Percentiles rank a stretch among this genome's conserved stretches.
Evolutionary conservation across 2,329 filamentous ascomycete species (phyloP).

Genomic region (Mycogone perniciosa): DNA sequence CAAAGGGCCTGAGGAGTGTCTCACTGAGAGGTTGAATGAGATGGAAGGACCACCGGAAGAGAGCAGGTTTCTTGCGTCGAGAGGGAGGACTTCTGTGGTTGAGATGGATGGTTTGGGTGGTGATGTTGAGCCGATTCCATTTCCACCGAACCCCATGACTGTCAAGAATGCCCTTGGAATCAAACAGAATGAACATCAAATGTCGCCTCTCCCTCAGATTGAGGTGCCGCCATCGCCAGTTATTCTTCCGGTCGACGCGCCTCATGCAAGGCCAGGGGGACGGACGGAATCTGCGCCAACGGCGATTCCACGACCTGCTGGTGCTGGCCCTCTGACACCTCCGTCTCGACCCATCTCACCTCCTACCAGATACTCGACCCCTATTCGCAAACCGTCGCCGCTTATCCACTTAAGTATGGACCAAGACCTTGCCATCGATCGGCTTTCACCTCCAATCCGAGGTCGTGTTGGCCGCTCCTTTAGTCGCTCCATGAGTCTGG

Average conservation of each 20-base stretch:
- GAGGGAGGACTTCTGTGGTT: constrained; percentile 23
- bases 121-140: not conserved
- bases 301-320: not conserved
- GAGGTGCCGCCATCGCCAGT: constrained; percentile 27
- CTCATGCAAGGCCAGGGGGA: constrained; percentile 10
- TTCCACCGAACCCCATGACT: constrained; percentile 14
- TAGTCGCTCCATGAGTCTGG: constrained; percentile 31
- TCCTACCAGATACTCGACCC: constrained; percentile 23
- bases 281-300: constrained; percentile 24
- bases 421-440: constrained; percentile 33
- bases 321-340: constrained; percentile 18
- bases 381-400: constrained; percentile 26
- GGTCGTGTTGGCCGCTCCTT: constrained; percentile 25
- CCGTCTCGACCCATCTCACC: constrained; percentile 23
- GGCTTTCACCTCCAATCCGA: constrained; percentile 30
- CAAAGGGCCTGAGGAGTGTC: constrained; percentile 49
- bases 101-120: constrained; percentile 11
- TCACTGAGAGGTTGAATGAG: constrained; percentile 46
- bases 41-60: constrained; percentile 27
- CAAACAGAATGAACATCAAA: constrained; percentile 12
- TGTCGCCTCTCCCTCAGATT: not conserved
- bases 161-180: constrained; percentile 30
- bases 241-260: constrained; percentile 24
- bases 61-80: constrained; percentile 22
- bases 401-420: constrained; percentile 31